phyloP scores from a whole-genome alignment of 2,329 filamentous ascomycete genomes.

The Exophiala mesophila region DNA sequence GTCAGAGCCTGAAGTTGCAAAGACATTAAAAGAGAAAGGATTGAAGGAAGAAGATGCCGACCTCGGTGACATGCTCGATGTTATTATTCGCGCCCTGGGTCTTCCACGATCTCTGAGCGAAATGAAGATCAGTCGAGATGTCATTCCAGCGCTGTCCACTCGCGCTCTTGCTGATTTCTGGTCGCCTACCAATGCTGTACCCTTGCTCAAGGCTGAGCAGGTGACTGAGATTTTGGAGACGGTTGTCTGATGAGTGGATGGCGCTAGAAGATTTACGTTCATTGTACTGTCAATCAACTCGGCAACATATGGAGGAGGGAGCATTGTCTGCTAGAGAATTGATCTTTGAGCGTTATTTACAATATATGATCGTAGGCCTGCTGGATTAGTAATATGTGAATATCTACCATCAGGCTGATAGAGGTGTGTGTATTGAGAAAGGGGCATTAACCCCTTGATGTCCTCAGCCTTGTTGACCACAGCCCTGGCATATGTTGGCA shows the following conservation, averaged over 20 bases:
- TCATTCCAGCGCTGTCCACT: conserved; percentile 45
- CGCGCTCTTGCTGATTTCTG: conserved; percentile 49
- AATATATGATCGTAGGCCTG: too few relatives aligned
- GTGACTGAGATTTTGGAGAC: conserved; percentile 50
- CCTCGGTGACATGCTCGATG: conserved; percentile 50
- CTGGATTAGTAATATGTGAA: too few relatives aligned
- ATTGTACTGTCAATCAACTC: too few relatives aligned
- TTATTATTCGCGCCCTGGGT: conserved; percentile 47
- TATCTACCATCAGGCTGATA: too few relatives aligned
- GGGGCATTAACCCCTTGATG: too few relatives aligned
- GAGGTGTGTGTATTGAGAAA: too few relatives aligned
- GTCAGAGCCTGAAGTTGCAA: conserved; percentile 32
- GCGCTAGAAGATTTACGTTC: too few relatives aligned
- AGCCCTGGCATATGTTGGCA: too few relatives aligned
- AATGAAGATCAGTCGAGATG: conserved; percentile 47
- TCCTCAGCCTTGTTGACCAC: too few relatives aligned
- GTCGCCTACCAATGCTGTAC: conserved; percentile 48
- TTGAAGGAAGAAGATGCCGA: conserved; percentile 33
- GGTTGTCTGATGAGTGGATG: conserved; percentile 29
- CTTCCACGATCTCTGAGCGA: conserved; percentile 52
- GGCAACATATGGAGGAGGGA: too few relatives aligned
- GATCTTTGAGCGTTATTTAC: too few relatives aligned
- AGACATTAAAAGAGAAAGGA: conserved; percentile 16
- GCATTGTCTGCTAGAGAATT: too few relatives aligned
- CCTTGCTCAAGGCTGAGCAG: conserved; percentile 43